Evolutionary conservation across 306 rosid species (phyloP), one percentile per base, ranked within the genome.

Genomic region (Senna siamea): DNA sequence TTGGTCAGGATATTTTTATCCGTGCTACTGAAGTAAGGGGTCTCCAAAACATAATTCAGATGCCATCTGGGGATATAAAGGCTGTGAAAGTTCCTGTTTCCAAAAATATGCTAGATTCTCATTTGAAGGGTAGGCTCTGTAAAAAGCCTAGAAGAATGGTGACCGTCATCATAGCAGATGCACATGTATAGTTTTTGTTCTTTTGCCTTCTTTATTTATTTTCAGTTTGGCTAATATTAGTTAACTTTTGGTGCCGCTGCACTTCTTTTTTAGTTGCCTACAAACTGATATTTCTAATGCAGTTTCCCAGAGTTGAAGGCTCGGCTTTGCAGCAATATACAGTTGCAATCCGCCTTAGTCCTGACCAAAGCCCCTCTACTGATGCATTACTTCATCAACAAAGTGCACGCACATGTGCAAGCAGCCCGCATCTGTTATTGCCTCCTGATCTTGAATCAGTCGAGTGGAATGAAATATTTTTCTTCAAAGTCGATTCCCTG

Each of bases 31-130:
- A 94, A 85, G 83, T 84, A 35, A 87, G 89, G 78, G 96, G 88
- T 66, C 90, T 94, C 10, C 81, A 87, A 63, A 89, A 77, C 80
- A 84, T 89, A 76, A 80, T 83, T 55, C 76, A 59, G 82, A 94
- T 94, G 99, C 89, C 96, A 46, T 83, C 99, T 28, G 99, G 97
- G 79, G 97, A 92, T 79, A 86, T 84, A 93, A 94, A 84, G 86
- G 85, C 95, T 30, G 75, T 94, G 37, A 89, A 89, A 88, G 99
- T 94, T 83, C 97, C 97, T 4, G 93, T 85, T 62, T 94, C 95
- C 9, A 94, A 88, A 83, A 86, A 92, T 86, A 88, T 94, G 99
- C 78, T 90, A 74, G 96, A 92, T 79, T 89, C 96, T 56, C 99
- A 92, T 80, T 80, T 85, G 85, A 80, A 81, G 73, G 96, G 97